A percentile compares a stretch with the other conserved stretches of the same genome.
These are phyloP conservation scores for Ramularia endophylla DNA, from an alignment of 2,329 filamentous ascomycete species.

Conservation along the genomic window DNA sequence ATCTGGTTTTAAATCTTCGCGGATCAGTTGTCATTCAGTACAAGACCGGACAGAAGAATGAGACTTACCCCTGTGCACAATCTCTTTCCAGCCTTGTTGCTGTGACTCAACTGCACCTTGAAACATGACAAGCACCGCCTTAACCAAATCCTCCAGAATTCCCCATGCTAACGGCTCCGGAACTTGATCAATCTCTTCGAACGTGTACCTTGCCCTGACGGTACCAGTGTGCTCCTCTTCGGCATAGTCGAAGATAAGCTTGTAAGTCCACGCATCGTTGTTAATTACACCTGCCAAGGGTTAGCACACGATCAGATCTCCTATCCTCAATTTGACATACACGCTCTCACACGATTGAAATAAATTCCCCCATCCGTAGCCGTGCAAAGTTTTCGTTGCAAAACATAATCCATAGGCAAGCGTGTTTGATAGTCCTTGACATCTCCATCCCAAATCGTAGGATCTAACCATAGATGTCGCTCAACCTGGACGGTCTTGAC, in stretches of 20 bases:
- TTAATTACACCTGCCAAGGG: too few species aligned
- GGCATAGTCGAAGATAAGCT: too few species aligned
- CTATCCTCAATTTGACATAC: too few species aligned
- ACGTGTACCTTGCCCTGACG: too few species aligned
- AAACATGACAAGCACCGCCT: constrained; percentile 1
- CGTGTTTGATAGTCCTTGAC: not conserved
- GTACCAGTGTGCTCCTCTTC: too few species aligned
- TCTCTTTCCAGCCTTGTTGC: constrained; percentile 1
- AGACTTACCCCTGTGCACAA: constrained; percentile 2
- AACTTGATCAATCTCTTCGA: not conserved
- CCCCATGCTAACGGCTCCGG: constrained; percentile 6
- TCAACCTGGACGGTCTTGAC: not conserved
- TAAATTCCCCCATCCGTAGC: not conserved
- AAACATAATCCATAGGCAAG: not conserved
- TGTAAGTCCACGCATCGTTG: too few species aligned
- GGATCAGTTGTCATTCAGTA: too few species aligned
- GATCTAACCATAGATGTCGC: constrained; percentile 1
- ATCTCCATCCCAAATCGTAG: constrained; percentile 4
- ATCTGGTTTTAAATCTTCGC: not conserved
- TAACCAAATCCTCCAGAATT: constrained; percentile 4
- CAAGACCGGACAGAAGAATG: too few species aligned
- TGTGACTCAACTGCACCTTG: constrained; percentile 1
- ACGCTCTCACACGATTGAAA: constrained; percentile 2
- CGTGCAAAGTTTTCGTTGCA: not conserved
- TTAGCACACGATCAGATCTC: too few species aligned